phyloP scores from a whole-genome alignment of 106 monocot genomes.

The Dendrobium chrysotoxum region DNA sequence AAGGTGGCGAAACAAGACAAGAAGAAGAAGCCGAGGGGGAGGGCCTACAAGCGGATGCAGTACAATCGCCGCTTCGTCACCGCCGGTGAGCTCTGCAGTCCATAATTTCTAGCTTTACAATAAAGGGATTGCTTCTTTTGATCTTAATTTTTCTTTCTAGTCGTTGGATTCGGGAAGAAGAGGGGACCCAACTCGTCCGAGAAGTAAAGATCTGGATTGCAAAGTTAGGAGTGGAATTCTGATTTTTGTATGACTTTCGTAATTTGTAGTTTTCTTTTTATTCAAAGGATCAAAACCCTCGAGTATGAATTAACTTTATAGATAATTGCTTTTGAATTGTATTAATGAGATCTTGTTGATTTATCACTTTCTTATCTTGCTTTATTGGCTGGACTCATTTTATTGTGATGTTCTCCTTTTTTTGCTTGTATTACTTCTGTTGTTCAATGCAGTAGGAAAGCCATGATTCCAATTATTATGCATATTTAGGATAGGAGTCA shows the following conservation, averaged over 20 bases:
- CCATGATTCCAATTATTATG: no score
- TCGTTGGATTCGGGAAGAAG: conserved; percentile 15
- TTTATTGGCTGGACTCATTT: neutral
- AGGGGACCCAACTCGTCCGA: conserved; percentile 13
- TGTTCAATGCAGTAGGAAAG: no score
- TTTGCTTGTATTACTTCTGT: no score
- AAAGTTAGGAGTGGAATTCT: neutral
- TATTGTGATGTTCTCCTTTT: neutral
- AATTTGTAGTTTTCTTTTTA: neutral
- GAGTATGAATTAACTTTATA: neutral
- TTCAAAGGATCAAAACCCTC: neutral
- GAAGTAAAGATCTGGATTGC: conserved; percentile 2
- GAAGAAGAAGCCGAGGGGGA: conserved; percentile 56
- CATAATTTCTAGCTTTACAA: neutral
- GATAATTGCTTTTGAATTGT: neutral
- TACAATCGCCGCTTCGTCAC: conserved; percentile 82
- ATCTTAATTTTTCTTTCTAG: neutral
- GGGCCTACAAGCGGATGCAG: conserved; percentile 62
- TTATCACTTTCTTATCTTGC: neutral
- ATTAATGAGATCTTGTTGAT: neutral
- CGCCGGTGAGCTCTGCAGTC: conserved; percentile 22
- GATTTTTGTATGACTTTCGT: neutral
- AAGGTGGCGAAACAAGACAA: conserved; percentile 59
- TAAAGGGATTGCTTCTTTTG: neutral
- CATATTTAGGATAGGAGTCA: no score